Base-by-base conservation (phyloP, 306 rosid genomes). In the Cucurbita argyrosperma region DNA sequence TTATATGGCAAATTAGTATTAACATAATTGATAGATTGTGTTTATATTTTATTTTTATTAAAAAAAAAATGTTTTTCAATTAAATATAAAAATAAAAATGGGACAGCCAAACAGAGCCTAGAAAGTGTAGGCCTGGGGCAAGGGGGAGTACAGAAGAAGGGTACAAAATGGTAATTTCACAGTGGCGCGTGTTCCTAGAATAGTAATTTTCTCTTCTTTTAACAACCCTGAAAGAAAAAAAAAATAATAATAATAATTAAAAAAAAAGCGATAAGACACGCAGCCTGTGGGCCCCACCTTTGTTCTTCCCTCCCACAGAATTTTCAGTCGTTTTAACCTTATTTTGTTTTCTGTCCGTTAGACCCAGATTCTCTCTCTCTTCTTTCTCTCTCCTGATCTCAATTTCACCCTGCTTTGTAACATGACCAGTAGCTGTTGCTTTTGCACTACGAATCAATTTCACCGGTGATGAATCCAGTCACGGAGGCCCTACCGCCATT, bases 391-490 rank as follows among this genome's bases (percentile, higher is more conserved):
- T 73, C 43, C 13, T 50, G 54, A 42, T 42, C 8, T 10, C 46
- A 6, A 64, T 30, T 65, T 23, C 63, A 35, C 65, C 57, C 10
- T 10, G 59, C 18, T 54, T 64, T 84, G 86, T 74, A 92, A 72
- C 90, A 92, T 92, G 98, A 90, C 85, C 89, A 82, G 71, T 49
- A 43, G 61, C 61, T 75, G 77, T 37, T 75, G 82, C 80, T 83
- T 80, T 81, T 79, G 67, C 59, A 83, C 74, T 21, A 43, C 60
- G 76, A 40, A 54, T 12, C 81, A 69, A 66, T 79, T 74, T 64
- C 80, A 56, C 63, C 92, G 82, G 92, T 82, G 74, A 92, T 94
- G 99, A 91, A 89, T 94, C 96, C 91, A 62, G 70, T 83, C 78
- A 82, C 83, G 58, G 89, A 82, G 74, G 45, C 76, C 65, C 85